Evolutionary conservation across 805 yeast genomes (phyloP).

Genomic region (Candida cerambycidarum): DNA sequence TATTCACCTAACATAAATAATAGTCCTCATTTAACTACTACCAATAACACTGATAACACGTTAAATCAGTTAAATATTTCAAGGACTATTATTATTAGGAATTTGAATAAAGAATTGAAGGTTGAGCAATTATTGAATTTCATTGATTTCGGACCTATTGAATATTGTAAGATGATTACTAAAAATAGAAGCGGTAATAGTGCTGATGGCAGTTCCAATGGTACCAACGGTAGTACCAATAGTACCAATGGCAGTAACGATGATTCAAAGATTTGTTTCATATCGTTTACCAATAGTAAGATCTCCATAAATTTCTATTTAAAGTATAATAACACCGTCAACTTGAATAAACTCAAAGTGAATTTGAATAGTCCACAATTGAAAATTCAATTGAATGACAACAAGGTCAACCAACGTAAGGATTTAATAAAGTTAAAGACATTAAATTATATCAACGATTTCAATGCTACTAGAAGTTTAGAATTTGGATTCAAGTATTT

Average conservation of each 20-base stretch:
- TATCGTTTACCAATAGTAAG: conserved; percentile 38
- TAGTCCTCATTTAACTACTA: conserved; percentile 8
- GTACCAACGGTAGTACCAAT: neutral
- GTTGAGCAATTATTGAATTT: conserved; percentile 40
- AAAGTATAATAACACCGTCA: conserved; percentile 29
- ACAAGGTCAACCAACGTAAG: conserved; percentile 17
- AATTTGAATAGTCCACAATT: conserved; percentile 28
- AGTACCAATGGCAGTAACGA: neutral
- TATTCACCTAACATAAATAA: neutral
- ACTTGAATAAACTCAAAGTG: conserved; percentile 24
- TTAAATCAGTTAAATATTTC: conserved; percentile 37
- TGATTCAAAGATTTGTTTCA: conserved; percentile 27
- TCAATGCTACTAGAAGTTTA: conserved; percentile 38
- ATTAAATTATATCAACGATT: conserved; percentile 39
- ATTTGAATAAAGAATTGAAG: conserved; percentile 25
- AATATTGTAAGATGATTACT: conserved; percentile 48
- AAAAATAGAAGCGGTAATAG: conserved; percentile 10
- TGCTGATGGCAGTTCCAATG: neutral
- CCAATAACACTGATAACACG: conserved; percentile 16
- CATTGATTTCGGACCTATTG: conserved; percentile 62
- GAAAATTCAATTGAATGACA: conserved; percentile 30
- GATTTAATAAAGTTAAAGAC: conserved; percentile 41
- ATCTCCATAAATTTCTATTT: conserved; percentile 32
- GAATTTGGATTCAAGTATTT: conserved; percentile 13
- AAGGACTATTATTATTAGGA: conserved; percentile 34